Percentiles rank a stretch among this genome's conserved stretches.
phyloP scores from a whole-genome alignment of 257 asterid genomes.

The Phtheirospermum japonicum region DNA sequence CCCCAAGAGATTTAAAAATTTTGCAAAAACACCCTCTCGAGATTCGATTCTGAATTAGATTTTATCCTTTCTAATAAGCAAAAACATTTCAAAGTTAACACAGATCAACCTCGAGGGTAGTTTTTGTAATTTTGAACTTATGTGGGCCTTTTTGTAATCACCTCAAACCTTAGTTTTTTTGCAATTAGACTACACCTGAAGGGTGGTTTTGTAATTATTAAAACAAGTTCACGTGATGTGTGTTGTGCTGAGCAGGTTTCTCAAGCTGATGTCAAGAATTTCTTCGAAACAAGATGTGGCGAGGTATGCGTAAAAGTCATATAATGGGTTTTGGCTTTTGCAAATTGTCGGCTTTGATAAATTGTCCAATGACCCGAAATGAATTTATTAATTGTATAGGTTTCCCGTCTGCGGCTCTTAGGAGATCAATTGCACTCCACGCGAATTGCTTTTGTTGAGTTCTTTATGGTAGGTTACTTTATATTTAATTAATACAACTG shows the following conservation, averaged over 20 bases:
- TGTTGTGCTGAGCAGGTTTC: constrained; percentile 51
- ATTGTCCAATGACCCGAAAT: constrained; percentile 12
- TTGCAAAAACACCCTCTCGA: neutral
- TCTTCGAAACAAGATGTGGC: constrained; percentile 88
- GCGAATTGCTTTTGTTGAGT: constrained; percentile 88
- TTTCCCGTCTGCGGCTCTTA: constrained; percentile 88
- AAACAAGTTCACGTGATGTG: neutral
- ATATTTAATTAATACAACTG: neutral
- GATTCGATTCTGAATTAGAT: neutral
- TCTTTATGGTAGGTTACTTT: constrained; percentile 45
- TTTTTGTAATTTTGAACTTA: neutral
- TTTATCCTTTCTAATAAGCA: too few species aligned
- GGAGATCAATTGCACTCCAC: constrained; percentile 88
- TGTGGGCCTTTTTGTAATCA: too few species aligned
- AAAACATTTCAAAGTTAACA: too few species aligned
- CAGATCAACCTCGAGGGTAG: neutral
- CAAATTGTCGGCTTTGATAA: constrained; percentile 11
- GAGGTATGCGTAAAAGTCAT: constrained; percentile 49
- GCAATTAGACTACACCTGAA: neutral
- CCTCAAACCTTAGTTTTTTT: neutral
- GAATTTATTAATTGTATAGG: constrained; percentile 45
- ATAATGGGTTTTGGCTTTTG: constrained; percentile 12
- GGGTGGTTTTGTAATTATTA: neutral
- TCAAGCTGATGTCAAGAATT: constrained; percentile 78
- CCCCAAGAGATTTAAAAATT: too few species aligned